These are phyloP conservation scores for Xylariaceae sp. DNA, from an alignment of 2,329 filamentous ascomycete species.

Conservation along the genomic window DNA sequence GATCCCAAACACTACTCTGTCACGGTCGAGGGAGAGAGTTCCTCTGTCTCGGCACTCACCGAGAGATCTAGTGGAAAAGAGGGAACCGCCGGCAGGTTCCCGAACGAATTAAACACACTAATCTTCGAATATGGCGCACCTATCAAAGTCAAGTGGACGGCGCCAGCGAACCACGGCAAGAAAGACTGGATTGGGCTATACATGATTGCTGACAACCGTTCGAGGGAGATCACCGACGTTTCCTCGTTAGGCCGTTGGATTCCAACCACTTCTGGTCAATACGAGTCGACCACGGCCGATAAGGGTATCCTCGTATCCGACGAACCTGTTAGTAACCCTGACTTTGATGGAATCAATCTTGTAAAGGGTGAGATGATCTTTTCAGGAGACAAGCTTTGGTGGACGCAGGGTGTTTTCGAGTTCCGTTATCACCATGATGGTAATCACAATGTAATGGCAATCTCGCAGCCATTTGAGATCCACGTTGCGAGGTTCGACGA, in stretches of 20 bases:
- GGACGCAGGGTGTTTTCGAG: constrained; percentile 95
- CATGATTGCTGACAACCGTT: constrained; percentile 92
- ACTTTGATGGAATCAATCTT: constrained; percentile 59
- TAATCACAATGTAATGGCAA: constrained; percentile 90
- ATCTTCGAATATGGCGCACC: constrained; percentile 89
- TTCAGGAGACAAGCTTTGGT: constrained; percentile 92
- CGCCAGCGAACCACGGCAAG: constrained; percentile 84
- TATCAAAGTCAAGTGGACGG: constrained; percentile 88
- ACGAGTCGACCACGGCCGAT: constrained; percentile 77
- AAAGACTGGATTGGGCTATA: constrained; percentile 97
- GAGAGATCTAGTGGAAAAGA: constrained; percentile 76
- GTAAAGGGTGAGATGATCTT: constrained; percentile 86
- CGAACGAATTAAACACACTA: constrained; percentile 75
- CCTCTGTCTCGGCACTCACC: constrained; percentile 55
- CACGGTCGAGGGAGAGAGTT: constrained; percentile 71
- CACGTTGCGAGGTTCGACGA: constrained; percentile 80
- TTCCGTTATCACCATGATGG: constrained; percentile 96
- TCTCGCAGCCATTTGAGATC: constrained; percentile 93
- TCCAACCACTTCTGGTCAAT: constrained; percentile 77
- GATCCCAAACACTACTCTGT: constrained; percentile 83
- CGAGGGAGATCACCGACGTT: constrained; percentile 82
- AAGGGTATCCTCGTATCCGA: constrained; percentile 77
- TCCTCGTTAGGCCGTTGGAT: constrained; percentile 90
- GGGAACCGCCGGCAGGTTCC: constrained; percentile 71
- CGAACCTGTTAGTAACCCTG: constrained; percentile 59